Evolutionary conservation across 441 rosid genomes (phyloP).

Genomic region (Aquilaria agallochum): DNA sequence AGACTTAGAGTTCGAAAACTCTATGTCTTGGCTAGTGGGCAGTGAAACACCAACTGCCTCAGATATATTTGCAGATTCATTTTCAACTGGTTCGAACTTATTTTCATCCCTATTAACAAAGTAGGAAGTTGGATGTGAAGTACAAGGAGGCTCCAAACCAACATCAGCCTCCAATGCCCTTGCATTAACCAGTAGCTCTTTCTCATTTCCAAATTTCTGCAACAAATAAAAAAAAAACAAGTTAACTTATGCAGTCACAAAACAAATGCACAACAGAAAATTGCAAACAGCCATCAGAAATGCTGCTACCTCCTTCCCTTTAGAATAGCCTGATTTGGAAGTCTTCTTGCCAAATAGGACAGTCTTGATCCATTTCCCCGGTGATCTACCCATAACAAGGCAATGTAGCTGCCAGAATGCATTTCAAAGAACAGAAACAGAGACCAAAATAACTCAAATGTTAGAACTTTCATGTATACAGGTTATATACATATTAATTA

Average conservation of each 20-base stretch:
- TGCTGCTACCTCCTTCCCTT: constrained; percentile 55
- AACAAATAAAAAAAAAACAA: constrained; percentile 1
- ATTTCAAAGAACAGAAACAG: background rate
- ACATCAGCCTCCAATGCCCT: constrained; percentile 51
- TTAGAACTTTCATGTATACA: background rate
- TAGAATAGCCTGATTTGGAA: constrained; percentile 53
- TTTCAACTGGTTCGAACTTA: constrained; percentile 33
- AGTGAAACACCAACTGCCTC: constrained; percentile 28
- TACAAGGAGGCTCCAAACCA: constrained; percentile 38
- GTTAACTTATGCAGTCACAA: too few species aligned
- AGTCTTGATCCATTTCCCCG: constrained; percentile 74
- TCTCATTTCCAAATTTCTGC: constrained; percentile 54
- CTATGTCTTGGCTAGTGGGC: constrained; percentile 29
- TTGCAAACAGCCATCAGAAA: background rate
- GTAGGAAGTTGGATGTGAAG: constrained; percentile 25
- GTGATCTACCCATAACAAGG: constrained; percentile 71
- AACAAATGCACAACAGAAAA: background rate
- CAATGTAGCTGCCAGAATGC: constrained; percentile 14
- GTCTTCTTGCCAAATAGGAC: constrained; percentile 75
- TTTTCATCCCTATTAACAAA: constrained; percentile 30
- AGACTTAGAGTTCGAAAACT: constrained; percentile 21
- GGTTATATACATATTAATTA: background rate
- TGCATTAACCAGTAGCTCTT: constrained; percentile 45
- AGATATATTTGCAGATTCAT: constrained; percentile 36
- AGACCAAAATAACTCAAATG: background rate